Evolutionary conservation across 345 rosid genomes (phyloP).

Genomic region (Arabis hirsuta): DNA sequence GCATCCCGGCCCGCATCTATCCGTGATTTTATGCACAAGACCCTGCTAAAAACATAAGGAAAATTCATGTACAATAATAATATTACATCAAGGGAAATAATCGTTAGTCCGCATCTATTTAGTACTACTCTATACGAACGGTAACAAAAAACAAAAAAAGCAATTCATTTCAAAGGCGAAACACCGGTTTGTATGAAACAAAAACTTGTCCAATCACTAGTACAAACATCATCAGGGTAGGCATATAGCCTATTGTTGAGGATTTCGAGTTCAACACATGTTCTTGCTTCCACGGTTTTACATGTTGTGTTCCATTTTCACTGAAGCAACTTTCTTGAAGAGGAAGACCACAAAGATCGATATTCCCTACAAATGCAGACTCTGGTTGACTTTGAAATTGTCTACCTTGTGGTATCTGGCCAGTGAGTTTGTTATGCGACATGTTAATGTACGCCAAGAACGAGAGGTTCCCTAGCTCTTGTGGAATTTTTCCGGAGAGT

Average conservation of each 20-base stretch:
- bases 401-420: conserved; percentile 6
- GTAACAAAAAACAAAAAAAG: background rate
- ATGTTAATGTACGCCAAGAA: background rate
- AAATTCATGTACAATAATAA: too few species aligned
- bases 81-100: too few species aligned
- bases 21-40: too few species aligned
- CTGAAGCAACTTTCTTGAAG: background rate
- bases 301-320: background rate
- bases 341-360: conserved; percentile 12
- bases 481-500: background rate
- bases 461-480: background rate
- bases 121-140: too few species aligned
- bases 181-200: conserved; percentile 4
- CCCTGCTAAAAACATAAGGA: too few species aligned
- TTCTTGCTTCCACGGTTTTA: background rate
- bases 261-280: conserved; percentile 9
- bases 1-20: too few species aligned
- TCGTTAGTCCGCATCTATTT: too few species aligned
- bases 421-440: conserved; percentile 10
- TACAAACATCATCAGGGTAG: background rate
- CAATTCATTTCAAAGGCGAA: background rate
- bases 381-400: background rate
- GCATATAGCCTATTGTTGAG: too few species aligned
- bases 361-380: background rate
- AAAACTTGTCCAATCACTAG: background rate